A percentile compares a stretch with the other conserved stretches of the same genome.
These are phyloP conservation scores for Fusarium sambucinum DNA, from an alignment of 2,329 filamentous ascomycete genomes.

Conservation along the genomic window DNA sequence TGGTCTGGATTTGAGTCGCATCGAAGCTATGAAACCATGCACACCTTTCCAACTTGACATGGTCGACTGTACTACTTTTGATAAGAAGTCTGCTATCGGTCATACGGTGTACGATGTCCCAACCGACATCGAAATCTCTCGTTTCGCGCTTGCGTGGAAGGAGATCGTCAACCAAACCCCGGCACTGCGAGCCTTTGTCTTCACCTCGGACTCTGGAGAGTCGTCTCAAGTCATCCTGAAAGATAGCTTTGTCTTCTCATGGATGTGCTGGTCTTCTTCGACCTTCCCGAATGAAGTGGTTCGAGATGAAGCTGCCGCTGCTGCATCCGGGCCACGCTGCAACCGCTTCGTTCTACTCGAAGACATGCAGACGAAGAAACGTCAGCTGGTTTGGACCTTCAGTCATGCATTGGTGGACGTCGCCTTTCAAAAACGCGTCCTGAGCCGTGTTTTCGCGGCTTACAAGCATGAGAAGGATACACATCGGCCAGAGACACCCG, in stretches of 20 bases:
- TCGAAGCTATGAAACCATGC: slow-evolving; percentile 6
- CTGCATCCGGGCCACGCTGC: slow-evolving; percentile 6
- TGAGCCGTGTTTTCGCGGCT: neutral
- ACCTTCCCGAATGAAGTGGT: neutral
- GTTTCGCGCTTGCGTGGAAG: slow-evolving; percentile 16
- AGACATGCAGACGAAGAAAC: neutral
- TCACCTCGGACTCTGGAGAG: neutral
- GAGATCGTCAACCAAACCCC: slow-evolving; percentile 1
- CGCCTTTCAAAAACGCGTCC: neutral
- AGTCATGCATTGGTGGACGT: slow-evolving; percentile 1
- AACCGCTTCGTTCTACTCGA: slow-evolving; percentile 19
- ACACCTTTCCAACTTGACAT: slow-evolving; percentile 14
- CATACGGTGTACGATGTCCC: slow-evolving; percentile 1
- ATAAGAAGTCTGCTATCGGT: neutral
- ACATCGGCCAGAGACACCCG: neutral
- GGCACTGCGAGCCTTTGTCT: slow-evolving; percentile 2
- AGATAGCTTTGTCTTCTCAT: slow-evolving; percentile 20
- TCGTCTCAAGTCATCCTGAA: neutral
- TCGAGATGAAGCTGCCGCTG: slow-evolving; percentile 14
- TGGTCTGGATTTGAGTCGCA: neutral
- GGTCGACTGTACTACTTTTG: neutral
- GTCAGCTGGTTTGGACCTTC: slow-evolving; percentile 13
- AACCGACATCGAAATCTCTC: neutral
- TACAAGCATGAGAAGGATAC: neutral
- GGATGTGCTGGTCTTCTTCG: slow-evolving; percentile 2